Conservation (phyloP, 768 basidiomycete genomes). For the Hericium rajendrae region DNA sequence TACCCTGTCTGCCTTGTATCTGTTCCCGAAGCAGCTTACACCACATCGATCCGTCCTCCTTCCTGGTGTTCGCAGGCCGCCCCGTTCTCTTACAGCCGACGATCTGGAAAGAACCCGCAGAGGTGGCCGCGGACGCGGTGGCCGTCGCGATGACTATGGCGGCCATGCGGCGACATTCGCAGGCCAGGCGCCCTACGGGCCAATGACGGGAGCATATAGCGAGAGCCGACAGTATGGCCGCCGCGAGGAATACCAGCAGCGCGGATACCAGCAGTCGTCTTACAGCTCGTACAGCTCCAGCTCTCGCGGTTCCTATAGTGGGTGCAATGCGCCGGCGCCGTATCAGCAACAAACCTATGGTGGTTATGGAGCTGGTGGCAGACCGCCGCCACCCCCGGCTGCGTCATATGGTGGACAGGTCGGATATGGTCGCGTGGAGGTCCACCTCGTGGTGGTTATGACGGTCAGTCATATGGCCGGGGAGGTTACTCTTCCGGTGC, state of each 20-base stretch:
- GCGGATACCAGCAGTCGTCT: conserved; percentile 9
- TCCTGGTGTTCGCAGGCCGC: conserved; percentile 53
- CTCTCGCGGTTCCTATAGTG: conserved; percentile 15
- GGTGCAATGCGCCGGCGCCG: conserved; percentile 21
- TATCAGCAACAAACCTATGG: conserved; percentile 22
- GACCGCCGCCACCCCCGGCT: conserved; percentile 3
- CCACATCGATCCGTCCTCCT: conserved; percentile 83
- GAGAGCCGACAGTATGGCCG: conserved; percentile 44
- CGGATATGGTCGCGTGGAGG: conserved; percentile 9
- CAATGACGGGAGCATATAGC: conserved; percentile 24
- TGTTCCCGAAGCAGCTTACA: conserved; percentile 78
- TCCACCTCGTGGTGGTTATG: conserved; percentile 5
- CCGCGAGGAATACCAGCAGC: conserved; percentile 20
- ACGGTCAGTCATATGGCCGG: conserved; percentile 1
- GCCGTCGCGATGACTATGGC: neutral
- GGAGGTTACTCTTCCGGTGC: conserved; percentile 15
- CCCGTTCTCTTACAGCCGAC: conserved; percentile 48
- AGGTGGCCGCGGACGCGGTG: conserved; percentile 28
- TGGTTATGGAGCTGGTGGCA: conserved; percentile 20
- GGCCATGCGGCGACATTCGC: neutral
- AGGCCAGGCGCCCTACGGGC: conserved; percentile 2
- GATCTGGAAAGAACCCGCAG: conserved; percentile 65
- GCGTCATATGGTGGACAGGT: conserved; percentile 1
- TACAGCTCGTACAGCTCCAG: conserved; percentile 9
- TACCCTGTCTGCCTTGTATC: conserved; percentile 79